These are phyloP conservation scores for Candida ovalis DNA, from an alignment of 805 yeast species.

Conservation along the genomic window DNA sequence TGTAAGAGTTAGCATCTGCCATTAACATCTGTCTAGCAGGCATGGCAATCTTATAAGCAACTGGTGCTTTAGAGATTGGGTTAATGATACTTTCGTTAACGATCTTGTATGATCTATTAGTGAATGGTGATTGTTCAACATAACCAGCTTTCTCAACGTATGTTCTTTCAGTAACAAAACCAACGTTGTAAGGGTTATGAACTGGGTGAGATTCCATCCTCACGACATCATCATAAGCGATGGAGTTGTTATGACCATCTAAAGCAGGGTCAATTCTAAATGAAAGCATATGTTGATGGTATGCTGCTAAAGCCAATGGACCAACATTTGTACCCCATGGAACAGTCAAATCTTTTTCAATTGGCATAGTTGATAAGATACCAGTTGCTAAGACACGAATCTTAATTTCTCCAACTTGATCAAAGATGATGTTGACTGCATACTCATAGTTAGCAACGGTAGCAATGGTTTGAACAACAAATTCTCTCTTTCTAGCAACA, in stretches of 20 bases:
- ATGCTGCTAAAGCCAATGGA: conserved; percentile 78
- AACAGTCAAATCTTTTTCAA: conserved; percentile 62
- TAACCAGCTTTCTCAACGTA: conserved; percentile 67
- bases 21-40: conserved; percentile 76
- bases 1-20: conserved; percentile 60
- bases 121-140: conserved; percentile 71
- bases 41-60: conserved; percentile 70
- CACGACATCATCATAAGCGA: conserved; percentile 64
- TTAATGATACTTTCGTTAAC: conserved; percentile 71
- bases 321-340: conserved; percentile 77
- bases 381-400: conserved; percentile 84
- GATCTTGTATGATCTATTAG: conserved; percentile 70
- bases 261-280: conserved; percentile 80
- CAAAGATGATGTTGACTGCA: conserved; percentile 65
- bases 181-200: conserved; percentile 65
- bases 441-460: conserved; percentile 86
- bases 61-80: conserved; percentile 66
- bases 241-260: conserved; percentile 77
- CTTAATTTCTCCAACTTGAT: conserved; percentile 73
- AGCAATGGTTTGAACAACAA: conserved; percentile 75
- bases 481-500: conserved; percentile 74
- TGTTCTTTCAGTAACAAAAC: conserved; percentile 61
- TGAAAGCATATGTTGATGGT: conserved; percentile 77
- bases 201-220: conserved; percentile 53
- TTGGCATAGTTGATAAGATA: conserved; percentile 80